phyloP scores from a whole-genome alignment of 106 monocot species.

The Dendrobium huoshanense region DNA sequence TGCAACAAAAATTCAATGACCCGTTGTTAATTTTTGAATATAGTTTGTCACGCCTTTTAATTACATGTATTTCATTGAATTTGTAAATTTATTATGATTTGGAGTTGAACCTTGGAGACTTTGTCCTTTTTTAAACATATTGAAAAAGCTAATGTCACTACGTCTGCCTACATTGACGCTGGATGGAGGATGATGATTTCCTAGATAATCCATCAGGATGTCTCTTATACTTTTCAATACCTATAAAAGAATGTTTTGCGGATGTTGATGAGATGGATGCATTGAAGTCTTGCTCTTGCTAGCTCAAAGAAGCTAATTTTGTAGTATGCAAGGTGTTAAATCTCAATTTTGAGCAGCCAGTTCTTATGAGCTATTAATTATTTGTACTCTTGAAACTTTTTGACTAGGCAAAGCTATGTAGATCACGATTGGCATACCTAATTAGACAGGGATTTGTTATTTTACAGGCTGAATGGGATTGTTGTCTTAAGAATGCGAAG shows the following conservation, averaged over 20 bases:
- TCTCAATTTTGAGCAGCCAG: no score
- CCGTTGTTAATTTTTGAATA: background rate
- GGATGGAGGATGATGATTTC: background rate
- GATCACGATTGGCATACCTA: no score
- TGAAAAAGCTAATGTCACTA: background rate
- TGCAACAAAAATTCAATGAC: background rate
- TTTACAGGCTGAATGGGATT: no score
- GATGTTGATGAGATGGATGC: background rate
- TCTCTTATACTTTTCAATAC: background rate
- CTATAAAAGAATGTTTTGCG: background rate
- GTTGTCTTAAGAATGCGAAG: no score
- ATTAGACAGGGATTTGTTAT: no score
- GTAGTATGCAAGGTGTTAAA: no score
- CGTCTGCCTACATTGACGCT: background rate
- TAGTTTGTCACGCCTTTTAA: background rate
- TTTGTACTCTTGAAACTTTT: no score
- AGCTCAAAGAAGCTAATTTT: no score
- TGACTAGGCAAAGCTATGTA: no score
- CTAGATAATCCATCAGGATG: background rate
- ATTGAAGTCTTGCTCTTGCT: background rate
- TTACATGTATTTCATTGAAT: background rate
- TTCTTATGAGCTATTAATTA: no score
- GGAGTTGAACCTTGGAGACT: background rate
- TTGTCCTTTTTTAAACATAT: background rate
- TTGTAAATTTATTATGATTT: background rate